Percentiles rank a stretch among this genome's conserved stretches.
Evolutionary conservation across 352 stramenopile species (phyloP).

Genomic region (Thraustochytrium striatum): DNA sequence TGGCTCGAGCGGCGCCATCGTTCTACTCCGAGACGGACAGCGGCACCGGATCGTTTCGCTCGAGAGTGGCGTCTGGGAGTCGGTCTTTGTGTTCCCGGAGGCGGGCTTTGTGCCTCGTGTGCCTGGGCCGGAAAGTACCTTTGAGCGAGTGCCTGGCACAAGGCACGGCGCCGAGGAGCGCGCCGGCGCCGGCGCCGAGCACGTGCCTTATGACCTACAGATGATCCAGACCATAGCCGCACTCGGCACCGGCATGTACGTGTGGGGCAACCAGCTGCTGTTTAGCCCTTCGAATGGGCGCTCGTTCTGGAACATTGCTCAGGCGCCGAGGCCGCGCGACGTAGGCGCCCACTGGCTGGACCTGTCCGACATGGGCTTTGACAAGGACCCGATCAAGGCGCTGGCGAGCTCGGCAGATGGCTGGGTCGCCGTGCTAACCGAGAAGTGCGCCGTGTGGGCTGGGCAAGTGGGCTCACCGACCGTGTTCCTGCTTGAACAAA

Average conservation of each 20-base stretch:
- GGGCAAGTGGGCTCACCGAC: background rate
- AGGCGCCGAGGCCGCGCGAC: constrained; percentile 7
- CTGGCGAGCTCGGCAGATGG: background rate
- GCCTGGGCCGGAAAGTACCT: background rate
- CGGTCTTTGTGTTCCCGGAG: too few species aligned
- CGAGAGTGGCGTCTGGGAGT: too few species aligned
- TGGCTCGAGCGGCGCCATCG: too few species aligned
- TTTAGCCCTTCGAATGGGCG: background rate
- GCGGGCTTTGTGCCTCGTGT: background rate
- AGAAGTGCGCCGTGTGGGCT: constrained; percentile 9
- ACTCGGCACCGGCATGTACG: background rate
- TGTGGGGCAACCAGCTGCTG: constrained; percentile 15
- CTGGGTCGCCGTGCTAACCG: constrained; percentile 19
- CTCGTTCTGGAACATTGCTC: constrained; percentile 38
- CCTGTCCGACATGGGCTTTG: background rate
- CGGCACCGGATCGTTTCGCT: too few species aligned
- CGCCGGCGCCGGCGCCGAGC: background rate
- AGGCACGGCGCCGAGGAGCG: background rate
- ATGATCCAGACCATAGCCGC: background rate
- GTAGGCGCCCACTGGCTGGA: too few species aligned
- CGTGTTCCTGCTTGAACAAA: background rate
- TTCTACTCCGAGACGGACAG: too few species aligned
- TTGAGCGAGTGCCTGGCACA: background rate
- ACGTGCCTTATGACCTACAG: background rate
- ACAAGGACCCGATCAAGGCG: background rate